A percentile compares a stretch with the other conserved stretches of the same genome.
phyloP scores from a whole-genome alignment of 2,329 filamentous ascomycete genomes.

The Cryphonectria japonica region DNA sequence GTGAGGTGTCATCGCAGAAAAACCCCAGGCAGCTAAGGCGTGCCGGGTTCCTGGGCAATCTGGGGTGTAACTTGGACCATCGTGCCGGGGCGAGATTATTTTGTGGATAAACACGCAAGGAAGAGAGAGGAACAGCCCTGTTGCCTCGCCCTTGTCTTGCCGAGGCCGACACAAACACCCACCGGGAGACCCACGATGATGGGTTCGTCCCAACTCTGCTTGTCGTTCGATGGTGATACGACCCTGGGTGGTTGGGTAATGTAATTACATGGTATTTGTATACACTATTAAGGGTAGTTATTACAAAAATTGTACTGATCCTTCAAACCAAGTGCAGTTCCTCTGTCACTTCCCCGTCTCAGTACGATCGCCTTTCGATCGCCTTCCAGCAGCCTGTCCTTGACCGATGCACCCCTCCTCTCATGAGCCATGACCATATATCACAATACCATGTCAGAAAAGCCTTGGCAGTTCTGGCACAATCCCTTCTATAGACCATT shows the following conservation, averaged over 20 bases:
- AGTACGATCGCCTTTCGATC: not conserved
- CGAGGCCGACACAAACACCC: not conserved
- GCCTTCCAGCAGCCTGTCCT: not conserved
- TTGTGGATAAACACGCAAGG: not conserved
- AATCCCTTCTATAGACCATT: not conserved
- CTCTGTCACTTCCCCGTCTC: not conserved
- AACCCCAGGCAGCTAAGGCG: too few species aligned
- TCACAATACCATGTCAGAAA: not conserved
- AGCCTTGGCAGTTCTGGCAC: not conserved
- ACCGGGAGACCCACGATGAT: not conserved
- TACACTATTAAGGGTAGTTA: slow-evolving; percentile 15
- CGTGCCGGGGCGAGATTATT: not conserved
- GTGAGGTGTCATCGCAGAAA: not conserved
- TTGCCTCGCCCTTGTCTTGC: not conserved
- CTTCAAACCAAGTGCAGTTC: not conserved
- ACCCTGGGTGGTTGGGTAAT: not conserved
- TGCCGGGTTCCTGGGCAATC: not conserved
- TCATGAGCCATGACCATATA: not conserved
- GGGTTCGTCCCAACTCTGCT: not conserved
- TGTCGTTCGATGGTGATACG: slow-evolving; percentile 11
- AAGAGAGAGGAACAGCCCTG: not conserved
- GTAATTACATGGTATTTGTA: slow-evolving; percentile 10
- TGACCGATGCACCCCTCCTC: not conserved
- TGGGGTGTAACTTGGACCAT: too few species aligned
- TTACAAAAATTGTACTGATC: slow-evolving; percentile 24